Evolutionary conservation across 305 asterid species (phyloP).

Genomic region (Fraxinus angustifolia): DNA sequence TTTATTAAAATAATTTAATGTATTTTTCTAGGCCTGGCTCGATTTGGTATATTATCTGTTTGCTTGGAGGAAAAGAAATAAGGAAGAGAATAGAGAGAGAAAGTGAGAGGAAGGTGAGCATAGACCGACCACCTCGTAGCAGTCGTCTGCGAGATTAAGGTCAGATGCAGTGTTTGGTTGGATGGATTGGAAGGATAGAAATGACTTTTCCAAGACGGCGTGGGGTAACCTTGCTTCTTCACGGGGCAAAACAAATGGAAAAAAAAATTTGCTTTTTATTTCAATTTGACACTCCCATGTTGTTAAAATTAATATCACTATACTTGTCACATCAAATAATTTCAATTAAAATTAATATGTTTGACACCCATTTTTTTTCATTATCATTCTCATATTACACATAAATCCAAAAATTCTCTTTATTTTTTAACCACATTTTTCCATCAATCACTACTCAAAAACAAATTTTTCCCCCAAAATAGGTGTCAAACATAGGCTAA

Average conservation of each 20-base stretch:
- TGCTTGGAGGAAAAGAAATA: conserved; percentile 26
- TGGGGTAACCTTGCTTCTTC: not conserved
- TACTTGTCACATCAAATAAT: no score
- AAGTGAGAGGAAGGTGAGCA: not conserved
- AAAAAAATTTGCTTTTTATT: not conserved
- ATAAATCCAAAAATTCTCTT: no score
- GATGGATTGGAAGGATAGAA: not conserved
- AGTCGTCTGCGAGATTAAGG: not conserved
- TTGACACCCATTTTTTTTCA: no score
- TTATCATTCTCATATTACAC: no score
- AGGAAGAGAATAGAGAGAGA: not conserved
- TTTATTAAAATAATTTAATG: not conserved
- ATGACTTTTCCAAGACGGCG: not conserved
- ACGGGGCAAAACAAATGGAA: not conserved
- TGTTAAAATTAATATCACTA: no score
- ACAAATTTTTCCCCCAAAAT: no score
- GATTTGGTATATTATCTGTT: not conserved
- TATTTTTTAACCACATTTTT: no score
- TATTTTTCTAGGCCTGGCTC: not conserved
- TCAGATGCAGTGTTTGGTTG: not conserved
- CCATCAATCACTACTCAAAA: no score
- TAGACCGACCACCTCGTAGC: not conserved
- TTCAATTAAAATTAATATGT: no score
- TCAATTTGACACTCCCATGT: no score
- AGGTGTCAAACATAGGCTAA: no score